Percentiles rank a stretch among this genome's conserved stretches.
phyloP scores from a whole-genome alignment of 78 protist species.

The Isochrysis galbana region DNA sequence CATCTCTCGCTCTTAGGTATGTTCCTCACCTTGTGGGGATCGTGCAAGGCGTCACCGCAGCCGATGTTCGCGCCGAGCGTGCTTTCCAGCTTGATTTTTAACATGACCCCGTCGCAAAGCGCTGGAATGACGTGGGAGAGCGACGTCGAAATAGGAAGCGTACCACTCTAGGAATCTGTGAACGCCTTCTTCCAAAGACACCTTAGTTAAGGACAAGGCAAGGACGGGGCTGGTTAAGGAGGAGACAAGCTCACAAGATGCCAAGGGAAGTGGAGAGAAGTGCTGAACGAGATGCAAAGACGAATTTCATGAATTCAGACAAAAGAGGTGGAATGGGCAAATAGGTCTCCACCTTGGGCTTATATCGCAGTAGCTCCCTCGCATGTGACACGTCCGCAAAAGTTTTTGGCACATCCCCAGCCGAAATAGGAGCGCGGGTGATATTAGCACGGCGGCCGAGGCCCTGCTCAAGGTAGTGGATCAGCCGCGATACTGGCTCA shows the following conservation, averaged over 20 bases:
- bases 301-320: too few relatives aligned
- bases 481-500: conserved; percentile 26
- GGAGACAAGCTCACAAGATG: too few relatives aligned
- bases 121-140: neutral
- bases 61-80: too few relatives aligned
- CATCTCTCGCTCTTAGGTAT: too few relatives aligned
- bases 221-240: too few relatives aligned
- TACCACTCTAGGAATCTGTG: neutral
- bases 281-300: too few relatives aligned
- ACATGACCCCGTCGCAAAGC: too few relatives aligned
- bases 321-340: neutral
- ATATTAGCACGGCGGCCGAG: conserved; percentile 36
- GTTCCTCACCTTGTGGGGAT: too few relatives aligned
- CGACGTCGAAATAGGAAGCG: neutral
- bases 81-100: too few relatives aligned
- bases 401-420: conserved; percentile 42
- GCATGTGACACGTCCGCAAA: conserved; percentile 42
- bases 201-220: neutral
- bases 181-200: neutral
- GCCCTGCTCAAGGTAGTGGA: conserved; percentile 4
- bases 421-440: conserved; percentile 11
- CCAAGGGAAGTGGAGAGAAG: too few relatives aligned
- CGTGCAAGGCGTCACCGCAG: too few relatives aligned
- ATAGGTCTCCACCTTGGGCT: neutral
- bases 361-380: neutral